These are phyloP conservation scores for Conticribra guillardii DNA, from an alignment of 108 stramenopile species.

Conservation along the genomic window DNA sequence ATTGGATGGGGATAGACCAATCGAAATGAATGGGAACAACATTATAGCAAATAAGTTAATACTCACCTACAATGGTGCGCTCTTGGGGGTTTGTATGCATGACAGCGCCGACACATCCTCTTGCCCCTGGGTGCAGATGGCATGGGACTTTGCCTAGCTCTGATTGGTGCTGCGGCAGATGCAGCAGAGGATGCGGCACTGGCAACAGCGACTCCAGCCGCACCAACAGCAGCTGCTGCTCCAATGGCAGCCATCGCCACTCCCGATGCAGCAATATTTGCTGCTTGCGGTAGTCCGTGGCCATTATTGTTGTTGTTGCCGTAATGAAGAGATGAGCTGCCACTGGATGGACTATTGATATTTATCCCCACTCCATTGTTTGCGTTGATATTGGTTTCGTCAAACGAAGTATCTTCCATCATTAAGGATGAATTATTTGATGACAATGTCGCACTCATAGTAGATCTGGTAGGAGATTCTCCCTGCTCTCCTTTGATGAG, in stretches of 20 bases:
- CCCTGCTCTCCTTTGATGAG: constrained; percentile 28
- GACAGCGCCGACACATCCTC: constrained; percentile 82
- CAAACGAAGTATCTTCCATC: constrained; percentile 13
- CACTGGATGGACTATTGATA: neutral
- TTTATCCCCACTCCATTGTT: no score
- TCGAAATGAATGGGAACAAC: neutral
- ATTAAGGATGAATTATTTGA: constrained; percentile 11
- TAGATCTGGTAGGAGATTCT: neutral
- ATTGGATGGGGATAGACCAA: neutral
- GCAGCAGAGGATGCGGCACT: constrained; percentile 14
- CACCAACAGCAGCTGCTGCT: constrained; percentile 5
- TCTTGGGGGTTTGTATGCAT: constrained; percentile 86
- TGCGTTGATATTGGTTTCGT: no score
- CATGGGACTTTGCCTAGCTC: neutral
- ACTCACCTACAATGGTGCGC: constrained; percentile 77
- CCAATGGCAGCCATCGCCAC: constrained; percentile 6
- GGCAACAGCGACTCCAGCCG: constrained; percentile 8
- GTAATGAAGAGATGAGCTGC: neutral
- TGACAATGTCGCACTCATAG: neutral
- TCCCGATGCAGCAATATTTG: constrained; percentile 4
- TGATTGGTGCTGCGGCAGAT: constrained; percentile 11
- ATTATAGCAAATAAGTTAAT: neutral
- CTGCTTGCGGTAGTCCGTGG: neutral
- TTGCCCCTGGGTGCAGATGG: constrained; percentile 43
- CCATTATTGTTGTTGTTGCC: constrained; percentile 2